These are phyloP conservation scores for Blastocystis sp. DNA, from an alignment of 352 stramenopile genomes.

Conservation along the genomic window DNA sequence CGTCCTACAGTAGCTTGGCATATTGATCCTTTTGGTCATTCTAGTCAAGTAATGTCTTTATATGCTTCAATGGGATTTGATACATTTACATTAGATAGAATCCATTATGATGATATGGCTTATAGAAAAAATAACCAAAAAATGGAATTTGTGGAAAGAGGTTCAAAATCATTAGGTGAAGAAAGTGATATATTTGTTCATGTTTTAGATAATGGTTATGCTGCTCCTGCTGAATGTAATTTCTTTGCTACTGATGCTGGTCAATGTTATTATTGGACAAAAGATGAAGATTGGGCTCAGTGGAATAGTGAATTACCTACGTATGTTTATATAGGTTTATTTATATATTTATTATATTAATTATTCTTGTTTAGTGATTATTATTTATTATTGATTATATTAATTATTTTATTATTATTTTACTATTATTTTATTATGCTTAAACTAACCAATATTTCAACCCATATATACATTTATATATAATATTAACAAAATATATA, in stretches of 20 bases:
- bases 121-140: slow-evolving; percentile 60
- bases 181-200: slow-evolving; percentile 60
- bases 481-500: too few species aligned
- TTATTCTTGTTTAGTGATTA: too few species aligned
- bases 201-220: slow-evolving; percentile 61
- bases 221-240: slow-evolving; percentile 53
- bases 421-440: too few species aligned
- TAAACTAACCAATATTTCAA: too few species aligned
- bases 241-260: slow-evolving; percentile 39
- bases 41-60: slow-evolving; percentile 50
- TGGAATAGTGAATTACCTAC: slow-evolving; percentile 61
- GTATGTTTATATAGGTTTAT: too few species aligned
- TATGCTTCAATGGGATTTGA: slow-evolving; percentile 73
- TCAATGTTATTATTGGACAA: slow-evolving; percentile 15
- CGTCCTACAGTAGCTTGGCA: slow-evolving; percentile 84
- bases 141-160: slow-evolving; percentile 79
- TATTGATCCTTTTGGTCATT: slow-evolving; percentile 86
- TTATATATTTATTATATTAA: too few species aligned
- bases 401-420: too few species aligned
- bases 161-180: slow-evolving; percentile 60
- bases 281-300: slow-evolving; percentile 57
- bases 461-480: too few species aligned
- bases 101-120: slow-evolving; percentile 84
- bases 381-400: too few species aligned
- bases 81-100: slow-evolving; percentile 82